phyloP scores from a whole-genome alignment of 768 basidiomycete genomes.

The Rhodosporidiobolus odoratus region DNA sequence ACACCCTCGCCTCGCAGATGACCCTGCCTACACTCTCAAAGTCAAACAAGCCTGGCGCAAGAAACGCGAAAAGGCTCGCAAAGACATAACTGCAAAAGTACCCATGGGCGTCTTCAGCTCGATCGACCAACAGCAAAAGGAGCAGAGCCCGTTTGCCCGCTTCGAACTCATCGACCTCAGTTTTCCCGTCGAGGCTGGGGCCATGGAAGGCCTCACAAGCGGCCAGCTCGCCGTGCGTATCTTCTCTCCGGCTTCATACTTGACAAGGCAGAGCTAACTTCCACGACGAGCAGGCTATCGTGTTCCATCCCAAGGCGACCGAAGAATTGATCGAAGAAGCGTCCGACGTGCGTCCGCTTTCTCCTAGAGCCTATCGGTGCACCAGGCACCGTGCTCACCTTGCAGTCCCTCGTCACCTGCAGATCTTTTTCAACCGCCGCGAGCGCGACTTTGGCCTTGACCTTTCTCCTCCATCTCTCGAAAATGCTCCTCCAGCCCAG shows the following conservation, averaged over 20 bases:
- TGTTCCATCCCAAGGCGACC: constrained; percentile 18
- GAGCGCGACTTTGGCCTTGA: constrained; percentile 28
- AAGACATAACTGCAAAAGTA: neutral
- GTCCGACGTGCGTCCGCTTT: constrained; percentile 5
- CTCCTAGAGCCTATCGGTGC: neutral
- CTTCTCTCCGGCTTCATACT: neutral
- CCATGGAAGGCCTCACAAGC: constrained; percentile 6
- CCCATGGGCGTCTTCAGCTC: constrained; percentile 5
- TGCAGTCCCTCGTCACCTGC: neutral
- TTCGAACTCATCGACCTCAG: constrained; percentile 20
- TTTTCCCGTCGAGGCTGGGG: neutral
- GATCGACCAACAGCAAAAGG: neutral
- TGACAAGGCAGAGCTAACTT: too few species aligned
- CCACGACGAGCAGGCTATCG: neutral
- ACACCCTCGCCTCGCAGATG: constrained; percentile 1
- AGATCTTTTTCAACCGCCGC: constrained; percentile 30
- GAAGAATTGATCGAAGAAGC: constrained; percentile 14
- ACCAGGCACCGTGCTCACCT: neutral
- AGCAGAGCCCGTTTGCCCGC: neutral
- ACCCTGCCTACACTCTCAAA: neutral
- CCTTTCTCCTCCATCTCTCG: neutral
- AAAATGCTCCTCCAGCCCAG: neutral
- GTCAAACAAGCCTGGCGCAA: constrained; percentile 8
- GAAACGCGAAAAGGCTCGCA: constrained; percentile 5
- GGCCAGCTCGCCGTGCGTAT: constrained; percentile 18